Conservation (phyloP, 108 stramenopile genomes). For the Mediolabrus comicus region DNA sequence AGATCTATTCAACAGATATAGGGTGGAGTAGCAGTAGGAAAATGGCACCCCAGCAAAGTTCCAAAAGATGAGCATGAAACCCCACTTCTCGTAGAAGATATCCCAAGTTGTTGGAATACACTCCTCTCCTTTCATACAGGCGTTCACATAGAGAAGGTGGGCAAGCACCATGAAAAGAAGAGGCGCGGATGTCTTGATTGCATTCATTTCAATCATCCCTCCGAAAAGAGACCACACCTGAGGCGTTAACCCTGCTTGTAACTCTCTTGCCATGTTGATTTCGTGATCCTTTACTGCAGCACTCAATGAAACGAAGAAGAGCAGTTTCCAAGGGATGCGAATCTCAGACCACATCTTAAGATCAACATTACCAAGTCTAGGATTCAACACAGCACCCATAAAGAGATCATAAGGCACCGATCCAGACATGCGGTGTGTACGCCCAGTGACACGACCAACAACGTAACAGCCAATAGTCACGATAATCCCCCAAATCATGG, state of each 20-base stretch:
- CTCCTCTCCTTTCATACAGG: constrained; percentile 69
- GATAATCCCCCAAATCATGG: constrained; percentile 43
- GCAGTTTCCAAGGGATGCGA: constrained; percentile 56
- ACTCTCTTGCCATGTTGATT: constrained; percentile 17
- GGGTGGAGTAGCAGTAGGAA: constrained; percentile 50
- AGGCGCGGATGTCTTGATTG: constrained; percentile 36
- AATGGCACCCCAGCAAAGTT: constrained; percentile 68
- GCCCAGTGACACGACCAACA: constrained; percentile 18
- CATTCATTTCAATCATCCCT: constrained; percentile 33
- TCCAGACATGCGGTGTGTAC: constrained; percentile 41
- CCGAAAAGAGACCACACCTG: constrained; percentile 31
- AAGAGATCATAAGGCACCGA: constrained; percentile 51
- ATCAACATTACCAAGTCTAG: constrained; percentile 51
- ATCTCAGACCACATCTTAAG: constrained; percentile 62
- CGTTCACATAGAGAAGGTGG: constrained; percentile 57
- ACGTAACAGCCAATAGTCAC: constrained; percentile 41
- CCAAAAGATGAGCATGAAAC: constrained; percentile 71
- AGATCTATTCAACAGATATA: constrained; percentile 41
- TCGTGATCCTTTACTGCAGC: constrained; percentile 55
- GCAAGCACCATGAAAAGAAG: constrained; percentile 59
- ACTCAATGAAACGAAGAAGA: constrained; percentile 45
- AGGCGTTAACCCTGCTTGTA: constrained; percentile 24
- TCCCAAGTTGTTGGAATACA: constrained; percentile 71
- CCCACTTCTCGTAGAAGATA: constrained; percentile 68
- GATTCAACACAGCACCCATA: constrained; percentile 61